Percentiles rank a stretch among this genome's conserved stretches.
Evolutionary conservation across 192 early-diverging fungal species (phyloP).

Genomic region (Cladochytrium replicatum): DNA sequence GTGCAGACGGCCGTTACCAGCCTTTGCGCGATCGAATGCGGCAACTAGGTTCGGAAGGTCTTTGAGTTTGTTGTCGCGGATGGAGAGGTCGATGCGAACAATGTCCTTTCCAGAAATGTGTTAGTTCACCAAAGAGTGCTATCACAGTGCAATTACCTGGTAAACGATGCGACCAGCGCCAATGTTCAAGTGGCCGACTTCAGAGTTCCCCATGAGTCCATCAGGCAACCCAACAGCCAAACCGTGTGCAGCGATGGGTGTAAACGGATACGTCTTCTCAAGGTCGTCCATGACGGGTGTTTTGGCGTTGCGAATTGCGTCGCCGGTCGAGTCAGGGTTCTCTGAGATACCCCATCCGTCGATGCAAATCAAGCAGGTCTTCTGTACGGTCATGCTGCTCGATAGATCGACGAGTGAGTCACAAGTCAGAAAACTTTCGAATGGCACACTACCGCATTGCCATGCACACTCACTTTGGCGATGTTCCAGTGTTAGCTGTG

Average conservation of each 20-base stretch:
- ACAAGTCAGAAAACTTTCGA: too few species aligned
- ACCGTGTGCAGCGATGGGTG: constrained; percentile 85
- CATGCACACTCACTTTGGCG: too few species aligned
- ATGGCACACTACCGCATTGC: too few species aligned
- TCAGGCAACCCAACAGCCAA: constrained; percentile 91
- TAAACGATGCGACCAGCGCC: constrained; percentile 98
- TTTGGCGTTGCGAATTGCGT: constrained; percentile 84
- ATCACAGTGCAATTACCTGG: constrained; percentile 72
- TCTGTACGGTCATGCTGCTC: too few species aligned
- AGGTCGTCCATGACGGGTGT: constrained; percentile 89
- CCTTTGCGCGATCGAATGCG: constrained; percentile 78
- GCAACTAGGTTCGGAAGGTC: constrained; percentile 60
- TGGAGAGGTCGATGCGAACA: constrained; percentile 91
- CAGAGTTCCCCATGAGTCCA: constrained; percentile 99
- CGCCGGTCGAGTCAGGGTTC: constrained; percentile 58
- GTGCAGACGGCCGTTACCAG: constrained; percentile 79
- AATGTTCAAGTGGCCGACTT: constrained; percentile 99
- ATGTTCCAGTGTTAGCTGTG: too few species aligned
- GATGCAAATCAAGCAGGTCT: constrained; percentile 84
- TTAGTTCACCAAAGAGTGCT: neutral
- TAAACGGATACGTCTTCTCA: constrained; percentile 59
- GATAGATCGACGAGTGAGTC: too few species aligned
- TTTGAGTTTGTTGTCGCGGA: constrained; percentile 76
- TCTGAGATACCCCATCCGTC: constrained; percentile 96
- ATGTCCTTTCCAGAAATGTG: constrained; percentile 61